Conservation (phyloP, 345 rosid species). For the Populus deltoides region DNA sequence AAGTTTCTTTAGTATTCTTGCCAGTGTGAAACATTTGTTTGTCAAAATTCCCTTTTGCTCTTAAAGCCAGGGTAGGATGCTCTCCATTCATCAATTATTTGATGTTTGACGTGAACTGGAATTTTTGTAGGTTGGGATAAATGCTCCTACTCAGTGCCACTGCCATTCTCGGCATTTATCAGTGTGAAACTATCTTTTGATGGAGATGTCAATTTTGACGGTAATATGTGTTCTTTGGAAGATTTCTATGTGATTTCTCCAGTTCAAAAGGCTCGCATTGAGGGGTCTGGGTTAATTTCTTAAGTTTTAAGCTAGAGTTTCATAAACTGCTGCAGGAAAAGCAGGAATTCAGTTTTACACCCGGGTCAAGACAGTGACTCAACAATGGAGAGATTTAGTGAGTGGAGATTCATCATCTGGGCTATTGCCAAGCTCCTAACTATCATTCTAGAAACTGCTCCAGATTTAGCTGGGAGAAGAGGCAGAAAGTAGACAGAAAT, state of each 20-base stretch:
- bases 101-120: slow-evolving; percentile 11
- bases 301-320: neutral
- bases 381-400: no score
- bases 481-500: no score
- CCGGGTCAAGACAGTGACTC: no score
- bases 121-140: slow-evolving; percentile 51
- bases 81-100: neutral
- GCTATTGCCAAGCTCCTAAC: no score
- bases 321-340: no score
- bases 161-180: slow-evolving; percentile 41
- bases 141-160: slow-evolving; percentile 44
- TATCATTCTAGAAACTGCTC: no score
- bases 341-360: no score
- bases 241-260: neutral
- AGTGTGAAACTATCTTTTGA: slow-evolving; percentile 47
- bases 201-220: slow-evolving; percentile 49
- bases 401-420: no score
- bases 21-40: neutral
- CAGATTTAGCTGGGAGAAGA: no score
- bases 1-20: neutral
- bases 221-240: slow-evolving; percentile 22
- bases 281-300: neutral
- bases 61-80: neutral
- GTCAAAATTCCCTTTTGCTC: neutral
- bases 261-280: neutral